Evolutionary conservation across 1,139 yeast genomes (phyloP).

Genomic region (Yamadazyma sp.): DNA sequence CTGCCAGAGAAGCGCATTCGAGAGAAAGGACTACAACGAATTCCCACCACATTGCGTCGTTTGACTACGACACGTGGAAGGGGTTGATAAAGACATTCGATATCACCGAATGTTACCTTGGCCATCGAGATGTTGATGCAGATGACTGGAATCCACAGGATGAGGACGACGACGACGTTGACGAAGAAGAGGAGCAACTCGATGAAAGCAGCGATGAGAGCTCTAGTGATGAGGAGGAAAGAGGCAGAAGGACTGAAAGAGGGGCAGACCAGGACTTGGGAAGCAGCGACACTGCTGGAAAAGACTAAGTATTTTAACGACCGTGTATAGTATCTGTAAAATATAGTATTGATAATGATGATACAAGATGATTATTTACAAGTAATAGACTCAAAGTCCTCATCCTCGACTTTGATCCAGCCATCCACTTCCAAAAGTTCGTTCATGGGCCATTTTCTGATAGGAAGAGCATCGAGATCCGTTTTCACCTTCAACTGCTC

Average conservation of each 20-base stretch:
- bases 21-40: slow-evolving; percentile 15
- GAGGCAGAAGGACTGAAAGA: neutral
- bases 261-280: neutral
- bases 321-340: neutral
- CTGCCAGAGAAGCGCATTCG: slow-evolving; percentile 5
- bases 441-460: slow-evolving; percentile 74
- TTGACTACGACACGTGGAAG: slow-evolving; percentile 68
- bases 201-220: neutral
- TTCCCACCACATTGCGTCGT: slow-evolving; percentile 68
- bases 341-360: too few species aligned
- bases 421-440: slow-evolving; percentile 49
- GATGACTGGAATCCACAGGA: slow-evolving; percentile 26
- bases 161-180: slow-evolving; percentile 8
- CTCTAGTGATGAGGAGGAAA: neutral
- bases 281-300: neutral
- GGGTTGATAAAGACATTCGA: slow-evolving; percentile 47
- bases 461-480: slow-evolving; percentile 54
- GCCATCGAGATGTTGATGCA: slow-evolving; percentile 37
- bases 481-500: slow-evolving; percentile 54
- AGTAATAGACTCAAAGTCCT: slow-evolving; percentile 1
- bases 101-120: slow-evolving; percentile 56
- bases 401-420: slow-evolving; percentile 34
- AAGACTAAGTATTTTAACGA: neutral
- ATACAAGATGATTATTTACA: too few species aligned
- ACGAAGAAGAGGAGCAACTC: neutral